Base-by-base conservation (phyloP, 2,329 filamentous ascomycete genomes). In the Colletotrichum horii region DNA sequence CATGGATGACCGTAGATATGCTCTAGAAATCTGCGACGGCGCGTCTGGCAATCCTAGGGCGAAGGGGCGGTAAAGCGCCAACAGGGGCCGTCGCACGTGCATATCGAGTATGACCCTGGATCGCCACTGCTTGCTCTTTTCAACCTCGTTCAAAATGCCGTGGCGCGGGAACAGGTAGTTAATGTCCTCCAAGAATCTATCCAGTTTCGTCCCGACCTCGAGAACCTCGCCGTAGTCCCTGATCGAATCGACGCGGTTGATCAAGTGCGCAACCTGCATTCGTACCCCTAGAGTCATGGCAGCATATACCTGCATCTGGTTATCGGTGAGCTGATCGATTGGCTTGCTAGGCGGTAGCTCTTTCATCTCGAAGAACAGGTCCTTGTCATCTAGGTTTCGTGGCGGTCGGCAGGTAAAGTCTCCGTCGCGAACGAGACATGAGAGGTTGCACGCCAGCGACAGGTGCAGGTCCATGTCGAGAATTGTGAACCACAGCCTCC, bases 381-480 rank as follows among this genome's bases (percentile, higher is more conserved):
- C 89, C 19, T 79, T 80, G 73, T 91, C 90, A 78, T 91, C 86
- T 24, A 91, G 80, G 77, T 91, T 91, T 52, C 87, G 85, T 7
- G 90, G 90, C 3, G 89, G 87, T 12, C 82, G 83, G 79, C 89
- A 91, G 0, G 88, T 89, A 74, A 88, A 91, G 79, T 91, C 89
- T 12, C 87, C 88, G 8, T 90, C 87, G 3, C 89, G 85, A 8
- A 91, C 84, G 16, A 88, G 83, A 56, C 85, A 88, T 1, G 89
- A 89, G 68, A 91, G 81, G 77, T 88, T 89, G 79, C 87, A 88
- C 26, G 88, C 86, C 64, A 91, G 85, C 2, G 89, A 89, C 56
- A 90, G 85, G 77, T 91, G 89, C 43, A 91, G 82, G 77, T 91
- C 90, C 82, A 91, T 87, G 77, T 91, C 90, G 48, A 91, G 82